Evolutionary conservation across 345 rosid species (phyloP), one percentile per base, ranked within the genome.

Genomic region (Pugionium cornutum): DNA sequence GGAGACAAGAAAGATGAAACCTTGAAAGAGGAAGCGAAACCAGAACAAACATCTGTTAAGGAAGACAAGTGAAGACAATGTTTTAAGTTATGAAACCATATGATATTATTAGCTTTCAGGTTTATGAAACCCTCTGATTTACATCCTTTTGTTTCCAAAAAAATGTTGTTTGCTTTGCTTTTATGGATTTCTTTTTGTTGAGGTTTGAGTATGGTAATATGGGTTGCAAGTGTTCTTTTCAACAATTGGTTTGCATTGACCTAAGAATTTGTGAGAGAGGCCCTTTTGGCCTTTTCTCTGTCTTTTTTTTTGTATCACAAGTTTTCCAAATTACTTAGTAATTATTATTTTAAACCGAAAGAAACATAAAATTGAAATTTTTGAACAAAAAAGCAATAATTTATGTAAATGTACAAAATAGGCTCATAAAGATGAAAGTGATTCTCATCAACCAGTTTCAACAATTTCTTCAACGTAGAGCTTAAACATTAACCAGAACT

Each of bases 41-140:
- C 70, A 11, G 74, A 59, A 45, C 27, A 42, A 62, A 45, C 68
- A 36, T 25, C 65, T 64, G 73, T 40, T 4, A 66, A 73, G 58
- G 67, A 41, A 60, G 62, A 51, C 49, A 72, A 72, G 56, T 72
- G 76, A 72, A 65, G 53, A 53, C n/a, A 10, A 6, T 36, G 35
- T 37, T 52, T 5, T 28, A 53, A 18, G 53, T 48, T 27, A 72
- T 64, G 40, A 49, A 53, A 59, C 53, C 34, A 40, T 64, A 30
- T 64, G 58, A 43, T 69, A 51, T 52, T 58, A 45, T 7, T 53
- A 62, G 53, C 67, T 60, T 44, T 61, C 39, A 42, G 51, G 67
- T 52, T 69, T 48, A 71, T 70, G 63, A 48, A 55, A 47, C 32
- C 50, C 31, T 62, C 47, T 63, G 36, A 41, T 52, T 62, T 9